Base-by-base conservation (phyloP, 306 rosid species). In the Castanopsis chinensis region DNA sequence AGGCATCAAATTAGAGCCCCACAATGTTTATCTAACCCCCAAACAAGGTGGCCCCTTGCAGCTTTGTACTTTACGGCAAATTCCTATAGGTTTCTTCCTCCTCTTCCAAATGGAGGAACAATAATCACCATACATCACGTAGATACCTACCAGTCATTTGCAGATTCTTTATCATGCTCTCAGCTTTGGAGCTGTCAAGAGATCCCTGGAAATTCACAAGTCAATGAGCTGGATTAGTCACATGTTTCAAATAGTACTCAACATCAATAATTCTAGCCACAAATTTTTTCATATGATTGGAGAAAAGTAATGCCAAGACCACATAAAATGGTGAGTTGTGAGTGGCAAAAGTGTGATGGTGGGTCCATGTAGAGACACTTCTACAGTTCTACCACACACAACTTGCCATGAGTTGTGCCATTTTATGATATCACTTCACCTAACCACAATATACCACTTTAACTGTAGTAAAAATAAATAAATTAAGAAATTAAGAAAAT, bases 101-200 rank as follows among this genome's bases (percentile, higher is more conserved):
- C 72, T 33, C 2, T 33, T 20, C 53, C 67, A 15, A 25, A 14
- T 27, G 65, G 43, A 56, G 71, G 56, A 80, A 72, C 45, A 75
- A 43, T 82, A 75, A 71, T 92, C 79, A 93, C 99, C 99, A 96
- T 49, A 96, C 98, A 71, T 96, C 99, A 76, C 99, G 98, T 88
- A 93, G 80, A 86, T 96, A 93, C 81, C 98, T 82, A 65, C 98
- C 98, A 65, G 12, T 89, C 87, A 74, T 90, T 85, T 93, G 98
- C 71, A 96, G 91, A 87, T 83, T 93, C 87, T 96, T 96, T 77
- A 96, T 92, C 94, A 91, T 76, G 88, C 92, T 86, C 88, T 96
- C 99, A 11, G 99, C 92, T 87, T 93, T 82, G 60, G 98, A 91
- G 92, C 89, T 87, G 83, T 88, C 88, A 5, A 96, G 82, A 43